Base-by-base conservation (phyloP, 495 filamentous ascomycete species). In the Amorphotheca resinae region DNA sequence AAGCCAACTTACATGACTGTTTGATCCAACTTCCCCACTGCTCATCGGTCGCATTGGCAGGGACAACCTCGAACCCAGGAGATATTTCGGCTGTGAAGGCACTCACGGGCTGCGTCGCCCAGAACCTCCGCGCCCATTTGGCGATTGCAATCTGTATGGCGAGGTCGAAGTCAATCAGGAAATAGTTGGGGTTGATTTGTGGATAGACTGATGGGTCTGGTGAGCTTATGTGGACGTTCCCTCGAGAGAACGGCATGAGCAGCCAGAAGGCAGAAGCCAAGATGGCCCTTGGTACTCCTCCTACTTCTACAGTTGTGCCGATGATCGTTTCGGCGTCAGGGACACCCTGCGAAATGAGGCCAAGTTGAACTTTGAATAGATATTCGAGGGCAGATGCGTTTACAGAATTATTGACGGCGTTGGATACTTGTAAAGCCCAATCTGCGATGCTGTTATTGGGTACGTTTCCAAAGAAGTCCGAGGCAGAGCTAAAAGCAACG, bases 181-280 rank as follows among this genome's bases (percentile, higher is more conserved):
- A 38, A 21, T 33, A 50, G 22, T 45, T 45, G 38, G 73, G 73
- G 43, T 79, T 67, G 46, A 73, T 69, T 1, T 46, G 30, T 0
- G 74, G 69, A 9, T 55, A 28, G 0, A 45, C 51, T 0, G 31
- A 33, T 0, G 64, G 45, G 34, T 70, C 56, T 5, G 59, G 28
- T 7, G 63, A 65, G 8, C 44, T 41, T 38, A 76, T 73, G 45
- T 79, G 76, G 25, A 76, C 60, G 34, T 53, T 72, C 2, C 76
- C 75, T 6, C 74, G 68, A 3, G 73, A 72, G 26, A 78, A 68
- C 1, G 73, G 72, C n/a, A 47, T 14, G 12, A 51, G 33, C 14
- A 30, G 40, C 68, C 67, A 72, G 53, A 64, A 69, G 25, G 64
- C 60, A 3, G 58, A 53, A 7, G 47, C 25, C 1, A 68, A 32